Evolutionary conservation across 139 green algal species (phyloP).

Genomic region (Pleodorina starrii): DNA sequence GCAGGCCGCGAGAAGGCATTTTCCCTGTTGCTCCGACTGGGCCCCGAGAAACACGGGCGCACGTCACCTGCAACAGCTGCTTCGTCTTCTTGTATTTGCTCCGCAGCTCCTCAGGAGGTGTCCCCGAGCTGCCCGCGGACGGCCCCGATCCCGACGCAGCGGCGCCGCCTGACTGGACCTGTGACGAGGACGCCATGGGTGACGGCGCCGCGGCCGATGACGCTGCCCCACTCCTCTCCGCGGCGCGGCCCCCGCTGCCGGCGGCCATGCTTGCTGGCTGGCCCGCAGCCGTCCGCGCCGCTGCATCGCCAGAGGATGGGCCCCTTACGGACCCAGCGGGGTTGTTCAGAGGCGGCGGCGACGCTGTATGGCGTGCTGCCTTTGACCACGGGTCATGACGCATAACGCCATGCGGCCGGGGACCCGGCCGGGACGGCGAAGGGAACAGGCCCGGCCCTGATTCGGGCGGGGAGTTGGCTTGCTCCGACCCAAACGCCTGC

Average conservation of each 20-base stretch:
- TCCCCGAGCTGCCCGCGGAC: not conserved
- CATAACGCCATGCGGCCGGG: too few relatives aligned
- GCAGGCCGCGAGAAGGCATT: too few relatives aligned
- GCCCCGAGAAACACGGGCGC: too few relatives aligned
- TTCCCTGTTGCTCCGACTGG: too few relatives aligned
- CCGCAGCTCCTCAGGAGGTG: not conserved
- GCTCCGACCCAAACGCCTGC: conserved; percentile 11
- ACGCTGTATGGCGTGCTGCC: not conserved
- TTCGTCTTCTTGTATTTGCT: conserved; percentile 34
- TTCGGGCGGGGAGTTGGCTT: conserved; percentile 4
- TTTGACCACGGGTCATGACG: not conserved
- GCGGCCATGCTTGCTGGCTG: too few relatives aligned
- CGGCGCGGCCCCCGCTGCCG: too few relatives aligned
- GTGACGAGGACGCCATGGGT: not conserved
- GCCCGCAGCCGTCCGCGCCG: too few relatives aligned
- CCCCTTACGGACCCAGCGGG: too few relatives aligned
- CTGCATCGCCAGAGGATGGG: too few relatives aligned
- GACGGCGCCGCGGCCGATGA: not conserved
- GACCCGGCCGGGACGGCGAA: not conserved
- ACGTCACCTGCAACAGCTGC: conserved; percentile 40
- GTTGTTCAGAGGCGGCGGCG: not conserved
- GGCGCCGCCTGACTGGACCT: not conserved
- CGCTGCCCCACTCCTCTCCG: too few relatives aligned
- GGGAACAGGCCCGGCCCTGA: not conserved
- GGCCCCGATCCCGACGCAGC: not conserved